A percentile compares a stretch with the other conserved stretches of the same genome.
phyloP scores from a whole-genome alignment of 257 asterid species.

The Solanum chiquidenum region DNA sequence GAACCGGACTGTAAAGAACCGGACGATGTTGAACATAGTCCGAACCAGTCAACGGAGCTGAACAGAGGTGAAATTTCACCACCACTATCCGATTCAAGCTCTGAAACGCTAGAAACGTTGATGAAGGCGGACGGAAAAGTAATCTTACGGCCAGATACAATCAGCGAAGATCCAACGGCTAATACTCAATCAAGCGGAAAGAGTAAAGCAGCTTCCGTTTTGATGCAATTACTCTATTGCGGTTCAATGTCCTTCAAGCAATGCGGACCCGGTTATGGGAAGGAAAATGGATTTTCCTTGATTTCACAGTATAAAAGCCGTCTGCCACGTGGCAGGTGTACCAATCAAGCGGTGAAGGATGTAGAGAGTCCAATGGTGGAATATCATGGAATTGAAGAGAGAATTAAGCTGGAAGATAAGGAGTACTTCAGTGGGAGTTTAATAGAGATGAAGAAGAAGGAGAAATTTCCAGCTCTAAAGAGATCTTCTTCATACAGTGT shows the following conservation, averaged over 20 bases:
- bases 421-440: constrained; percentile 71
- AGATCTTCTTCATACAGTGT: constrained; percentile 80
- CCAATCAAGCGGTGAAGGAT: constrained; percentile 24
- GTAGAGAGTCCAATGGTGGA: constrained; percentile 12
- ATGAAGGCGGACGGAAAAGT: constrained; percentile 39
- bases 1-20: not conserved
- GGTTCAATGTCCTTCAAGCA: constrained; percentile 65
- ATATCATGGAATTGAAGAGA: constrained; percentile 6
- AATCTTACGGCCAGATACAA: constrained; percentile 10
- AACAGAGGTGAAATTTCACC: constrained; percentile 53
- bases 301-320: constrained; percentile 50
- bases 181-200: constrained; percentile 8
- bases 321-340: constrained; percentile 44
- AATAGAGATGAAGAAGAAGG: constrained; percentile 50
- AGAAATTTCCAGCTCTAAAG: constrained; percentile 36
- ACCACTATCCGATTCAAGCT: constrained; percentile 70
- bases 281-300: constrained; percentile 22
- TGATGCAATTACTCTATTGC: constrained; percentile 72
- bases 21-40: constrained; percentile 16
- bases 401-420: constrained; percentile 44
- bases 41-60: constrained; percentile 2
- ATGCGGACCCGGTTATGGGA: constrained; percentile 53
- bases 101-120: constrained; percentile 48
- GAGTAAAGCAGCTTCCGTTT: constrained; percentile 42
- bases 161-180: constrained; percentile 8